A percentile compares a stretch with the other conserved stretches of the same genome.
These are phyloP conservation scores for Hirschfeldia incana DNA, from an alignment of 345 rosid genomes.

Conservation along the genomic window DNA sequence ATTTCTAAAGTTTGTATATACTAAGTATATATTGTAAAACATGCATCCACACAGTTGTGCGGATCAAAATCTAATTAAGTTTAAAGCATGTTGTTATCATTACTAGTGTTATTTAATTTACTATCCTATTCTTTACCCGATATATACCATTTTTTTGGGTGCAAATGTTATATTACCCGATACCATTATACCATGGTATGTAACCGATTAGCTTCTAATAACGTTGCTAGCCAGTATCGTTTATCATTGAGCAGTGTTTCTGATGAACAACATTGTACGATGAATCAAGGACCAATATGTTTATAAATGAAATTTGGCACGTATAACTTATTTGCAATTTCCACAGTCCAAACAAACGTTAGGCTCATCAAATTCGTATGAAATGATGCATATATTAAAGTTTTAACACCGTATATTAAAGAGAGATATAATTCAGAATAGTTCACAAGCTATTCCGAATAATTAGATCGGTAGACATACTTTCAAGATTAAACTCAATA, in stretches of 20 bases:
- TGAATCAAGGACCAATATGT: neutral
- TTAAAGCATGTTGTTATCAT: neutral
- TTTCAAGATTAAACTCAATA: neutral
- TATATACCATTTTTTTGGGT: too few species aligned
- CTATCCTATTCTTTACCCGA: neutral
- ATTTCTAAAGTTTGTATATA: too few species aligned
- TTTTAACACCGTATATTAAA: neutral
- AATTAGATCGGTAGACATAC: neutral
- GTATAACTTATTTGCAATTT: neutral
- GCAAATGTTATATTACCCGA: too few species aligned
- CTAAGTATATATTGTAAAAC: too few species aligned
- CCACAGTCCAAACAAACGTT: neutral
- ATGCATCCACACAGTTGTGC: too few species aligned
- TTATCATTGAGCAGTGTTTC: neutral
- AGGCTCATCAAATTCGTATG: neutral
- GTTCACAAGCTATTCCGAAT: neutral
- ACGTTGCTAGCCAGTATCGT: neutral
- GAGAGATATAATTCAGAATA: neutral
- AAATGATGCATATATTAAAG: neutral
- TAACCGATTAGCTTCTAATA: neutral
- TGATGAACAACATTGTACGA: slow-evolving; percentile 2
- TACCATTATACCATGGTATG: neutral
- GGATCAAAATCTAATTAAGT: too few species aligned
- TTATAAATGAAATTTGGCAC: neutral
- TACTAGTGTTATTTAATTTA: neutral